phyloP scores from a whole-genome alignment of 768 basidiomycete genomes.

The Amanita thiersii region DNA sequence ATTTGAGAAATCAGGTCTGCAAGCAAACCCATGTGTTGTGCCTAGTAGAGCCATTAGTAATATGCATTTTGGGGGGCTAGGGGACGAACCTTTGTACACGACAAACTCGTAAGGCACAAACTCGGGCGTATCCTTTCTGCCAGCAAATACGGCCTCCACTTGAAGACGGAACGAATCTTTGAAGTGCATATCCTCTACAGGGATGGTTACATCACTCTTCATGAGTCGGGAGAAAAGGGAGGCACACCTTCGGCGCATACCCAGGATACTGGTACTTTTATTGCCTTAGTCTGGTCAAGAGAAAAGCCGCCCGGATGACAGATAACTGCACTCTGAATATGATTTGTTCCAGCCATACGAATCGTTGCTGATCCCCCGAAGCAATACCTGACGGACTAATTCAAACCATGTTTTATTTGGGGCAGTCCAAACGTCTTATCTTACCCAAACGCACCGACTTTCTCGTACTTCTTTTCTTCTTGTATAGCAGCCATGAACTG shows the following conservation, averaged over 20 bases:
- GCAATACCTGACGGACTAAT: slow-evolving; percentile 27
- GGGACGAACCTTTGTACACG: slow-evolving; percentile 30
- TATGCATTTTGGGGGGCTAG: not conserved
- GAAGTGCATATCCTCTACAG: slow-evolving; percentile 31
- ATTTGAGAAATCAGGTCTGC: slow-evolving; percentile 28
- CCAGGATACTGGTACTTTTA: slow-evolving; percentile 31
- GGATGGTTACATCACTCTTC: not conserved
- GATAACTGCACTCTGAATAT: slow-evolving; percentile 30
- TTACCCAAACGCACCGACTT: slow-evolving; percentile 36
- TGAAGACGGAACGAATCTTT: slow-evolving; percentile 19
- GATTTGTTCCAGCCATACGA: slow-evolving; percentile 25
- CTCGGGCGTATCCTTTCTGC: slow-evolving; percentile 24
- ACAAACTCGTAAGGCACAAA: slow-evolving; percentile 38
- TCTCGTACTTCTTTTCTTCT: slow-evolving; percentile 31
- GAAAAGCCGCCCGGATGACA: slow-evolving; percentile 31
- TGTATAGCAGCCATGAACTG: slow-evolving; percentile 30
- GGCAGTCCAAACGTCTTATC: slow-evolving; percentile 1
- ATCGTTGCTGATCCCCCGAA: slow-evolving; percentile 32
- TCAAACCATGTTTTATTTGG: not conserved
- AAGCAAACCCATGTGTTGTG: slow-evolving; percentile 38
- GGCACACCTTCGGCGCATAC: slow-evolving; percentile 32
- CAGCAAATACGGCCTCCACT: slow-evolving; percentile 27
- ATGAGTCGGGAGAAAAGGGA: not conserved
- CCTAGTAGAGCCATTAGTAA: slow-evolving; percentile 16
- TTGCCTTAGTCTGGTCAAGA: slow-evolving; percentile 24